Percentiles rank a stretch among this genome's conserved stretches.
These are phyloP conservation scores for Phytophthora syringae DNA, from an alignment of 352 stramenopile genomes.

Conservation along the genomic window DNA sequence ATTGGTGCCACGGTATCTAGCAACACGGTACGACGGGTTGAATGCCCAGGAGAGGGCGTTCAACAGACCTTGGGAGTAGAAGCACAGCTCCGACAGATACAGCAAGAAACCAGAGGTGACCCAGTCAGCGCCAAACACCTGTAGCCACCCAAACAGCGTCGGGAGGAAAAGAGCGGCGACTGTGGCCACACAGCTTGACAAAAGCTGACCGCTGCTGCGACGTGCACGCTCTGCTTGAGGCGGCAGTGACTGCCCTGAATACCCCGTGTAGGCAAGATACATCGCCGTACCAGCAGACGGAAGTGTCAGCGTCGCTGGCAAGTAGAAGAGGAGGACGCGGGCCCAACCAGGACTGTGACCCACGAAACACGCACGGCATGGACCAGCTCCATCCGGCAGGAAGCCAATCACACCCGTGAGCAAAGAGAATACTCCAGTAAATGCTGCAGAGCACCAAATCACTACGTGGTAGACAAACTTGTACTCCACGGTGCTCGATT, in stretches of 20 bases:
- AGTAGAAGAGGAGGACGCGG: slow-evolving; percentile 65
- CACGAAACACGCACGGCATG: slow-evolving; percentile 58
- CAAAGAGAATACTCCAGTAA: slow-evolving; percentile 54
- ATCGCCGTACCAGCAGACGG: slow-evolving; percentile 44
- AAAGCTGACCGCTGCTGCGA: slow-evolving; percentile 51
- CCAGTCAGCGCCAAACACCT: slow-evolving; percentile 36
- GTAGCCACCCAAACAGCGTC: slow-evolving; percentile 53
- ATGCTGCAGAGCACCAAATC: slow-evolving; percentile 54
- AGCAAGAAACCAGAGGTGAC: slow-evolving; percentile 47
- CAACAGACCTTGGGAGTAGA: slow-evolving; percentile 69
- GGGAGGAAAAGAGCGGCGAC: slow-evolving; percentile 49
- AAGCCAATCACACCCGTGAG: slow-evolving; percentile 73
- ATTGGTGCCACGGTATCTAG: slow-evolving; percentile 41
- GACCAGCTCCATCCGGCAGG: slow-evolving; percentile 63
- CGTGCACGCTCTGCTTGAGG: slow-evolving; percentile 45
- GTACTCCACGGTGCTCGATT: slow-evolving; percentile 61
- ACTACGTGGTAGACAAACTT: slow-evolving; percentile 63
- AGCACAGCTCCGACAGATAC: slow-evolving; percentile 68
- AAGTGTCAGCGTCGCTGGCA: slow-evolving; percentile 51
- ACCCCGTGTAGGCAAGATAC: slow-evolving; percentile 29
- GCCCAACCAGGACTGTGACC: slow-evolving; percentile 62
- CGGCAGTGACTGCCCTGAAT: slow-evolving; percentile 23
- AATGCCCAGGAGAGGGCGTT: slow-evolving; percentile 70
- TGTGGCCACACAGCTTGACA: slow-evolving; percentile 55
- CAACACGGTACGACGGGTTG: slow-evolving; percentile 56